Evolutionary conservation across 2,329 filamentous ascomycete species (phyloP), one percentile per base, ranked within the genome.

Genomic region (Leptoxyphium fumago): DNA sequence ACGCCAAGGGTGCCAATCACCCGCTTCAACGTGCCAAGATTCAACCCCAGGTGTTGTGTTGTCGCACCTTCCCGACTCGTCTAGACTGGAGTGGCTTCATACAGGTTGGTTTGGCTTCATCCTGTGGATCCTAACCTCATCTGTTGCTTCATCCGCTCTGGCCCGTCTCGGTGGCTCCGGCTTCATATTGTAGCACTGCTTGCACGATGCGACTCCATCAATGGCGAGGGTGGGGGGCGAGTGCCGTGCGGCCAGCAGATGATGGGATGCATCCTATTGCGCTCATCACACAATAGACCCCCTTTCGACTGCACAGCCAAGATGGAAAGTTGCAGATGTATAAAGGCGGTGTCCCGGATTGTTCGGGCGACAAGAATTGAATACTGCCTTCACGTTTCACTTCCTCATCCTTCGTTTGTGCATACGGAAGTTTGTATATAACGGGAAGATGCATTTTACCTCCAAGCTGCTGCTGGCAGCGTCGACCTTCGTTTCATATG

Each of bases 401-500:
- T 26, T 7, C 7, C 21, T 26, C 21, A 26, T 26, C 21, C 21
- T 26, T 26, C 21, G 7, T 26, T 26, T 26, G 21, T 26, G n/a
- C n/a, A n/a, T n/a, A n/a, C n/a, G n/a, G n/a, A n/a, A 26, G 3
- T 7, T 26, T 26, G 21, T 26, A 4, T 26, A 26, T 26, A 7
- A 26, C 21, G 3, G 21, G 21, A 36, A 36, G 32, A 36, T 36
- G 32, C 32, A 15, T 36, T 15, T 36, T 4, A 5, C 32, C 11
- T 13, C 11, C 3, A 36, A 13, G 32, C 32, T 46, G 42, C 43
- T 42, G 41, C 45, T 46, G 29, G 45, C 39, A 38, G 41, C 45
- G 42, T 42, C 42, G 42, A 29, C 41, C 39, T 39, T 46, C 14
- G 29, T 34, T 21, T 39, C 42, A 14, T 30, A 26, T 28, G 42